Evolutionary conservation across 169 alveolate genomes (phyloP).

Genomic region (Plasmodium reichenowi): DNA sequence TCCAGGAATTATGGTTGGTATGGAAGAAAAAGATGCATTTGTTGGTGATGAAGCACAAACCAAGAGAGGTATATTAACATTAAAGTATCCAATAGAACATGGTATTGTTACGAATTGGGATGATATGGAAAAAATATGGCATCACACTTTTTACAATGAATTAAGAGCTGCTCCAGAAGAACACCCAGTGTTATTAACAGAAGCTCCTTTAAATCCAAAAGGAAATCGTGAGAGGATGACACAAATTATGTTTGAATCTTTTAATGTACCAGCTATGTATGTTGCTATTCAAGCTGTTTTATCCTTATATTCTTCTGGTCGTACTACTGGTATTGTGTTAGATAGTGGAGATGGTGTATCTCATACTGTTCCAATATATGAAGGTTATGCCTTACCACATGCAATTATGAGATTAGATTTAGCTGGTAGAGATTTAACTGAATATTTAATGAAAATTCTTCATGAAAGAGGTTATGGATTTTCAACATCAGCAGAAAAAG

Average conservation of each 20-base stretch:
- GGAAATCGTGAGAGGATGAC: constrained; percentile 98
- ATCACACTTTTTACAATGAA: constrained; percentile 97
- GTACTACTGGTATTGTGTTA: constrained; percentile 99
- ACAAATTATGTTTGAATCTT: constrained; percentile 97
- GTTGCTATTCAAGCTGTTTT: constrained; percentile 98
- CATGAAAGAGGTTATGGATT: constrained; percentile 97
- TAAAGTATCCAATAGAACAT: constrained; percentile 98
- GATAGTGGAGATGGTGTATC: constrained; percentile 99
- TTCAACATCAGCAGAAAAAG: constrained; percentile 97
- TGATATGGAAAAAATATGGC: constrained; percentile 99
- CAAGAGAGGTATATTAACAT: constrained; percentile 97
- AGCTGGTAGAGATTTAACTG: constrained; percentile 99
- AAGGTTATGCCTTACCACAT: constrained; percentile 98
- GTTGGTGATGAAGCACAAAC: constrained; percentile 99
- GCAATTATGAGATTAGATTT: constrained; percentile 96
- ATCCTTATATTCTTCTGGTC: constrained; percentile 98
- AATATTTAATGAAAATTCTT: constrained; percentile 95
- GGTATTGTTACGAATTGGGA: constrained; percentile 99
- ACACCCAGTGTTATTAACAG: constrained; percentile 97
- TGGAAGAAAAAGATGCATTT: constrained; percentile 96
- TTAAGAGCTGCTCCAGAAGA: constrained; percentile 97
- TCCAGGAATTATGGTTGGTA: constrained; percentile 97
- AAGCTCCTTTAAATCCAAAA: constrained; percentile 98
- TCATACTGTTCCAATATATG: constrained; percentile 98
- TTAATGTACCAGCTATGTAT: constrained; percentile 98